Percentiles rank a stretch among this genome's conserved stretches.
phyloP scores from a whole-genome alignment of 2,329 filamentous ascomycete genomes.

The Epichloe baconii region DNA sequence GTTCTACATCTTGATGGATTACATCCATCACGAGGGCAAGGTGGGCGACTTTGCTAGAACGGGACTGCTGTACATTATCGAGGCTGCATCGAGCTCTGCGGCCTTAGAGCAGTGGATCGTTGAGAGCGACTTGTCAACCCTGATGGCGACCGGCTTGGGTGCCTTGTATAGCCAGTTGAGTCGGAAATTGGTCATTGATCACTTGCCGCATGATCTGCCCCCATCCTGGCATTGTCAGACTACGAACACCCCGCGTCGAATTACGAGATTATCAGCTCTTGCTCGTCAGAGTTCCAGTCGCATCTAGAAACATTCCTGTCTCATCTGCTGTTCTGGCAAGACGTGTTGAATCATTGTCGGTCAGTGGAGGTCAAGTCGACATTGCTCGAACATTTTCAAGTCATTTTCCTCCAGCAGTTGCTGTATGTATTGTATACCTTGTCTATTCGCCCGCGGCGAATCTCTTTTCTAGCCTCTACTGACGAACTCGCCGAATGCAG shows the following conservation, averaged over 20 bases:
- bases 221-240: slow-evolving; percentile 83
- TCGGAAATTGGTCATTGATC: slow-evolving; percentile 70
- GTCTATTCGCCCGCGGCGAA: neutral
- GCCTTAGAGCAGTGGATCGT: slow-evolving; percentile 91
- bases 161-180: slow-evolving; percentile 55
- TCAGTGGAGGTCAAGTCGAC: slow-evolving; percentile 88
- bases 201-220: slow-evolving; percentile 62
- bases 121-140: slow-evolving; percentile 85
- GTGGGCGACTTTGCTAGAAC: slow-evolving; percentile 94
- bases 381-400: slow-evolving; percentile 89
- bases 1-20: slow-evolving; percentile 91
- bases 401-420: slow-evolving; percentile 89
- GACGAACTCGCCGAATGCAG: slow-evolving; percentile 28
- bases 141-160: slow-evolving; percentile 93
- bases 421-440: slow-evolving; percentile 42
- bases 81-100: slow-evolving; percentile 73
- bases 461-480: neutral
- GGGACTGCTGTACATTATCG: slow-evolving; percentile 87
- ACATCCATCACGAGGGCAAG: slow-evolving; percentile 89
- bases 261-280: slow-evolving; percentile 60
- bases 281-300: slow-evolving; percentile 63
- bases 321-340: slow-evolving; percentile 94
- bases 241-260: slow-evolving; percentile 61
- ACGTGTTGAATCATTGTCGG: slow-evolving; percentile 88
- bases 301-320: slow-evolving; percentile 90